Base-by-base conservation (phyloP, 2,329 filamentous ascomycete genomes). In the Penicillium glabrum region DNA sequence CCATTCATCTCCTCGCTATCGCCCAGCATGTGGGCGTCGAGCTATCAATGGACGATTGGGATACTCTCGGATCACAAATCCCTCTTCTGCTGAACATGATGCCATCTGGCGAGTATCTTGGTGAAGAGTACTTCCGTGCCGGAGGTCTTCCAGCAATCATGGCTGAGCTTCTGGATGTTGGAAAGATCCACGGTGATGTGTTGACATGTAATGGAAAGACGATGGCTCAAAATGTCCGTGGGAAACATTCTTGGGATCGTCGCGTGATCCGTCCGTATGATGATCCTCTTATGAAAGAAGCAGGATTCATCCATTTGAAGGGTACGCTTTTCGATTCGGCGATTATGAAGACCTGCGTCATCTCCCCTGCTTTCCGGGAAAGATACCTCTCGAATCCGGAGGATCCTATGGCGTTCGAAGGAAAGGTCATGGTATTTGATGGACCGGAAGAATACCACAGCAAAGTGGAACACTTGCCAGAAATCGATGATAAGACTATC, bases 51-150 rank as follows among this genome's bases (percentile, higher is more conserved):
- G 78, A 84, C 58, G 82, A 84, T 64, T 84, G 82, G 81, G 82
- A 84, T 63, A 65, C 62, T 0, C 66, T 83, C 16, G 82, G 82
- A 3, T 81, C 78, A 61, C 64, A 73, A 7, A 73, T 83, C 11
- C 82, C 82, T 0, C 72, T 84, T 5, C 72, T 85, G 24, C 70
- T 83, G 16, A 83, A 84, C 57, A 79, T 85, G 72, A 80, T 83
- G 61, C 82, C 82, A 0, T 80, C 81, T 0, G 82, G 82, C 4
- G 78, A 83, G 57, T 77, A 79, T 56, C 72, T 83, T 2, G 76
- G 80, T 35, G 82, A 83, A 63, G 82, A 84, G 53, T 83, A 82
- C 59, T 80, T 79, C 68, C 79, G 80, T 23, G 81, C 82, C 6
- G 82, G 82, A 4, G 81, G 82, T 5, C 70, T 83, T 3, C 81